Percentiles rank a stretch among this genome's conserved stretches.
Conservation (phyloP, 352 stramenopile species). For the Discostella stelligera region DNA sequence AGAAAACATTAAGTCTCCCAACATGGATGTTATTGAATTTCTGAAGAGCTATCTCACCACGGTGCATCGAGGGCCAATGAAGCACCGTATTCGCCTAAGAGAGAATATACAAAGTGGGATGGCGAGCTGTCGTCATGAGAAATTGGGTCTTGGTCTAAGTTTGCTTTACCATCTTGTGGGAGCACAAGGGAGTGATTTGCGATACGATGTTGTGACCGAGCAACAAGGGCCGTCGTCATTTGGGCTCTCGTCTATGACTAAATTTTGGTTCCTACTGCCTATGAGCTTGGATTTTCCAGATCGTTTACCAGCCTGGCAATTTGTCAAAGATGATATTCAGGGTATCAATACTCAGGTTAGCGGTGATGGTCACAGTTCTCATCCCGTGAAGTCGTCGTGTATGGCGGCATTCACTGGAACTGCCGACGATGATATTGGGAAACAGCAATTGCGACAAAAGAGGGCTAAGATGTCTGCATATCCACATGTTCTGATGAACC, state of each 20-base stretch:
- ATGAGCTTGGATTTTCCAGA: constrained; percentile 56
- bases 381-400: background rate
- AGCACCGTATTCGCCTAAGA: constrained; percentile 27
- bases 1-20: constrained; percentile 19
- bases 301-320: constrained; percentile 26
- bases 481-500: background rate
- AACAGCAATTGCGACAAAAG: constrained; percentile 23
- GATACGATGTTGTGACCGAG: constrained; percentile 44
- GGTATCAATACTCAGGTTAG: background rate
- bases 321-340: constrained; percentile 36
- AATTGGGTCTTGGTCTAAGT: constrained; percentile 52
- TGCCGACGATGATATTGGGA: constrained; percentile 10
- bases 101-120: constrained; percentile 48
- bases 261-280: constrained; percentile 55
- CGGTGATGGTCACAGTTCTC: background rate
- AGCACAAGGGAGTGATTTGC: constrained; percentile 47
- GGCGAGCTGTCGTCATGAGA: constrained; percentile 49
- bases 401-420: background rate
- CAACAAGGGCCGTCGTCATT: background rate
- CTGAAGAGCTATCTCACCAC: constrained; percentile 11
- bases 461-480: constrained; percentile 9
- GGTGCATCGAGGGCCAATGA: constrained; percentile 34
- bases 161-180: constrained; percentile 56
- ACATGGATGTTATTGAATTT: constrained; percentile 3
- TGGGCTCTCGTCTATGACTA: constrained; percentile 43